Conservation (phyloP, 2,329 filamentous ascomycete species). For the Raffaelea arxii region DNA sequence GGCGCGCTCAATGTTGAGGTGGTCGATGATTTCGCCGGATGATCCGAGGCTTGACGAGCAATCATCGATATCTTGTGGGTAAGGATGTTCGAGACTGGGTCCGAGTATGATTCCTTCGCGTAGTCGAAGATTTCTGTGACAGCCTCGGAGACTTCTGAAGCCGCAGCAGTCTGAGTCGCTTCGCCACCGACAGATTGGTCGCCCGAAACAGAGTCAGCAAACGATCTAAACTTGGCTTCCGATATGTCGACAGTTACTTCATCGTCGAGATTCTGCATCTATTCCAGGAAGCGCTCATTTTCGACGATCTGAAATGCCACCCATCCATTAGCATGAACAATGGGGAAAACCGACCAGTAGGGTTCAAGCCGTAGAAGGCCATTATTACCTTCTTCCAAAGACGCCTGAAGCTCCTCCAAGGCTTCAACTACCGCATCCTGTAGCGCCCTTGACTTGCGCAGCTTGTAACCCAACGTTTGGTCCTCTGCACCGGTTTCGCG, state of each 20-base stretch:
- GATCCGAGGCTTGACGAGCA: slow-evolving; percentile 10
- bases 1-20: slow-evolving; percentile 9
- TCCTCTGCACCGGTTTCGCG: slow-evolving; percentile 10
- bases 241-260: no score
- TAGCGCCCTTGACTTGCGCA: slow-evolving; percentile 10
- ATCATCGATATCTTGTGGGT: slow-evolving; percentile 10
- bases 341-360: no score
- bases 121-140: slow-evolving; percentile 1
- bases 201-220: no score
- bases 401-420: slow-evolving; percentile 5
- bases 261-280: no score
- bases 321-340: no score
- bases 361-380: no score
- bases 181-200: no score
- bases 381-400: slow-evolving; percentile 8
- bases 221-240: no score
- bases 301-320: no score
- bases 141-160: background rate
- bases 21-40: slow-evolving; percentile 6
- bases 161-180: no score
- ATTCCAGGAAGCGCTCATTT: slow-evolving; percentile 3
- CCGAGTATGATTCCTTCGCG: slow-evolving; percentile 9
- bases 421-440: slow-evolving; percentile 7
- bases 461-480: slow-evolving; percentile 10
- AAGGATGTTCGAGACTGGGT: slow-evolving; percentile 10